phyloP scores from a whole-genome alignment of 106 monocot species.

The Vanilla planifolia region DNA sequence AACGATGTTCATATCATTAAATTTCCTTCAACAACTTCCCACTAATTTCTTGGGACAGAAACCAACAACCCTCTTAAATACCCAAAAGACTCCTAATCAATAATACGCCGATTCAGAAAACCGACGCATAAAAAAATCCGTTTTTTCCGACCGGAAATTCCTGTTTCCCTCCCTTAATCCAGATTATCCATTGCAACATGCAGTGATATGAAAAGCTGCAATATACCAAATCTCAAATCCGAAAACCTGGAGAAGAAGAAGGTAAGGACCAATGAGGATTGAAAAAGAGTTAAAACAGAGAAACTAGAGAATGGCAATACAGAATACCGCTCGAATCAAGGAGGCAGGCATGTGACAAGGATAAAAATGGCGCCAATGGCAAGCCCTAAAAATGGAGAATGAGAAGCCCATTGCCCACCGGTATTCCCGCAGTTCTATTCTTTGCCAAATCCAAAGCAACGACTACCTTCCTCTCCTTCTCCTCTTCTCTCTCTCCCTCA shows the following conservation, averaged over 20 bases:
- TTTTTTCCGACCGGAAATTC: neutral
- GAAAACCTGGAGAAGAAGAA: neutral
- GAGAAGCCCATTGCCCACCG: neutral
- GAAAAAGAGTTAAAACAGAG: neutral
- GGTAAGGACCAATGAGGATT: too few relatives aligned
- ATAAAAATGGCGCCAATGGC: conserved; percentile 2
- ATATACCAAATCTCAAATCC: neutral
- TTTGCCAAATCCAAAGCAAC: too few relatives aligned
- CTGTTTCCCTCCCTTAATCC: neutral
- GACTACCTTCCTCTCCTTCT: too few relatives aligned
- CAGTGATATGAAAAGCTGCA: neutral
- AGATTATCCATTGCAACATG: neutral
- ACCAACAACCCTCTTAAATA: neutral
- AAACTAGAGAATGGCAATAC: neutral
- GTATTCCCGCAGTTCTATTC: neutral
- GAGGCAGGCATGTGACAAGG: neutral
- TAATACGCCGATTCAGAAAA: neutral
- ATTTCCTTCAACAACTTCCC: neutral
- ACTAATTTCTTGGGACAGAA: neutral
- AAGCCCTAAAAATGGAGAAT: neutral
- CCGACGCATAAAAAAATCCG: neutral
- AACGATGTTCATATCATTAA: neutral
- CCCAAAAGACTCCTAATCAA: too few relatives aligned
- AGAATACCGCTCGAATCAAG: neutral
- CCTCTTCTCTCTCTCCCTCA: too few relatives aligned